phyloP scores from a whole-genome alignment of 129 eudicot genomes.

The Helianthus annuus region DNA sequence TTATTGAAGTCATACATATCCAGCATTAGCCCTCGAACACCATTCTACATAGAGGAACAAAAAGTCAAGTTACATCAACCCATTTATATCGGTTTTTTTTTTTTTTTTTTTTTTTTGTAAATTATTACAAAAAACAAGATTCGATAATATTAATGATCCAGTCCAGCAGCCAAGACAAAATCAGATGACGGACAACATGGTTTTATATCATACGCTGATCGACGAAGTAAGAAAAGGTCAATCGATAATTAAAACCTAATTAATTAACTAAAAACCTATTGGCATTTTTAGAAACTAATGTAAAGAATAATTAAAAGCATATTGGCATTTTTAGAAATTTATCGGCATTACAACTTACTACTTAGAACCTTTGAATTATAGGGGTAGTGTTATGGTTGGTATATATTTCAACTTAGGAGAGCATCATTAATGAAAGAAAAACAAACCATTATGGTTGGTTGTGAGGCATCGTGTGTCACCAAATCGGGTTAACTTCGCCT shows the following conservation, averaged over 20 bases:
- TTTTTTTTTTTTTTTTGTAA: neutral
- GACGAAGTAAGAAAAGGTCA: neutral
- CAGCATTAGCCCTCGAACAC: conserved; percentile 96
- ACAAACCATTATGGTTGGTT: too few relatives aligned
- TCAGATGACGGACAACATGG: neutral
- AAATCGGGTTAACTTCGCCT: neutral
- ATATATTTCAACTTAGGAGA: too few relatives aligned
- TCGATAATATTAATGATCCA: conserved; percentile 1
- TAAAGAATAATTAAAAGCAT: too few relatives aligned
- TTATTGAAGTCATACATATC: conserved; percentile 94
- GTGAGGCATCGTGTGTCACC: neutral
- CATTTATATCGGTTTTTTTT: neutral
- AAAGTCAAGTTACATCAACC: neutral
- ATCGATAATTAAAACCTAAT: neutral
- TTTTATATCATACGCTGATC: conserved; percentile 1
- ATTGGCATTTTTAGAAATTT: too few relatives aligned
- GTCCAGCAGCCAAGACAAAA: conserved; percentile 9
- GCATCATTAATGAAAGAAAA: too few relatives aligned
- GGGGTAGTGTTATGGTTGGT: too few relatives aligned
- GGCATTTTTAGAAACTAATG: too few relatives aligned
- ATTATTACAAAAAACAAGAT: neutral
- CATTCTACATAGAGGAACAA: conserved; percentile 57
- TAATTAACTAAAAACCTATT: neutral
- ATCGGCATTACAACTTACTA: too few relatives aligned
- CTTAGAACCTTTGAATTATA: too few relatives aligned